A percentile compares a stretch with the other conserved stretches of the same genome.
Conservation (phyloP, 495 filamentous ascomycete species). For the Penicillium lividum region DNA sequence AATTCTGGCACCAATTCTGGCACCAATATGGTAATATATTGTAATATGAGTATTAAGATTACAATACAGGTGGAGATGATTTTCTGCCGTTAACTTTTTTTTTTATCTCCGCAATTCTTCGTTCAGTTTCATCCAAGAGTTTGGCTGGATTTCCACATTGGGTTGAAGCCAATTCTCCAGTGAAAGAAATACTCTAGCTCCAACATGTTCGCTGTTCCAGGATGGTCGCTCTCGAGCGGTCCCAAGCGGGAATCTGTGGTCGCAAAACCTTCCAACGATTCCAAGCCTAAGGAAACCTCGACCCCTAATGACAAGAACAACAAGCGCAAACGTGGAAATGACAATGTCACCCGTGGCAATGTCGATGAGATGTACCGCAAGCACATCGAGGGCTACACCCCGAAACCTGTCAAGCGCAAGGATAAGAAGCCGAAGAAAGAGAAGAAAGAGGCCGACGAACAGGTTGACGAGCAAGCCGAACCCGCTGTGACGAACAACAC, state of each 20-base stretch:
- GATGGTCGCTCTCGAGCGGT: constrained; percentile 75
- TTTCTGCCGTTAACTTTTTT: constrained; percentile 20
- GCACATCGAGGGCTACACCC: constrained; percentile 68
- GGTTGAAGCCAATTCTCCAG: neutral
- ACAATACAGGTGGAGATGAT: constrained; percentile 9
- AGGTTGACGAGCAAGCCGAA: constrained; percentile 24
- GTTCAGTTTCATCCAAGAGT: neutral
- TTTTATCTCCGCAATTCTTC: constrained; percentile 8
- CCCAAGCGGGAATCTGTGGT: constrained; percentile 67
- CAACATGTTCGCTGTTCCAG: constrained; percentile 88
- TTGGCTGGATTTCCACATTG: neutral
- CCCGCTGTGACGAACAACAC: constrained; percentile 16
- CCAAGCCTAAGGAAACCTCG: constrained; percentile 29
- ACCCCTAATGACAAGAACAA: constrained; percentile 40
- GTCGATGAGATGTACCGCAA: constrained; percentile 74
- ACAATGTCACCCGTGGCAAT: constrained; percentile 67
- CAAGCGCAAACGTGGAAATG: constrained; percentile 58
- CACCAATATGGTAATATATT: neutral
- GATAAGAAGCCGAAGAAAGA: constrained; percentile 50
- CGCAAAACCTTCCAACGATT: constrained; percentile 22
- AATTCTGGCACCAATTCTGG: neutral
- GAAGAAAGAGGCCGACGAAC: constrained; percentile 17
- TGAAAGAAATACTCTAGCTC: neutral
- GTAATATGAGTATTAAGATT: neutral
- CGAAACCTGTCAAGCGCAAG: constrained; percentile 23